Evolutionary conservation across 148 eudicot species (phyloP).

Genomic region (Beta vulgaris): DNA sequence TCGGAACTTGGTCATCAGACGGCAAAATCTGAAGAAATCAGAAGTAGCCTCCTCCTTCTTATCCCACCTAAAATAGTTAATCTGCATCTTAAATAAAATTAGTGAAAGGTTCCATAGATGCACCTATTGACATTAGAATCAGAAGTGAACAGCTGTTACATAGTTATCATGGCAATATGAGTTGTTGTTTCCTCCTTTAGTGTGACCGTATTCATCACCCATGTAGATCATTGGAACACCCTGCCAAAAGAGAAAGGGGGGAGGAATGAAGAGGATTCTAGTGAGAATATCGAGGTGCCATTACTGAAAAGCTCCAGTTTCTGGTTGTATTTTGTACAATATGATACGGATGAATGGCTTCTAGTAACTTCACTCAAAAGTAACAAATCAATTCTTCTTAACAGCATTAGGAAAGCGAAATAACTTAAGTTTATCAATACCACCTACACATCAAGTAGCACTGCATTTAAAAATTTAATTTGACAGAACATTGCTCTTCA

Average conservation of each 20-base stretch:
- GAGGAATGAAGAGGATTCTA: background rate
- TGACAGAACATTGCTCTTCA: background rate
- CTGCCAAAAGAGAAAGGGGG: constrained; percentile 31
- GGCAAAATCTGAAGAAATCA: constrained; percentile 86
- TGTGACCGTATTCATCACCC: constrained; percentile 99
- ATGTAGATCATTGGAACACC: constrained; percentile 97
- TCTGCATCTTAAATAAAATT: constrained; percentile 47
- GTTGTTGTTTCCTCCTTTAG: constrained; percentile 98
- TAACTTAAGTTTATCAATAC: background rate
- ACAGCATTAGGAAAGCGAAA: background rate
- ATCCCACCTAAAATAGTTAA: constrained; percentile 95
- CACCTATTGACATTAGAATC: background rate
- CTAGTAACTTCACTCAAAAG: background rate
- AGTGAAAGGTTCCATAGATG: constrained; percentile 19
- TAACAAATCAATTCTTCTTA: background rate
- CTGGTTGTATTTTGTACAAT: background rate
- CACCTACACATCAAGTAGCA: background rate
- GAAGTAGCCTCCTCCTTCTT: constrained; percentile 69
- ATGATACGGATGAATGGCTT: background rate
- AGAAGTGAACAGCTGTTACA: constrained; percentile 36
- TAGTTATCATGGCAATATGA: constrained; percentile 96
- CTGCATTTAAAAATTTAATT: background rate
- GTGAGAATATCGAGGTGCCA: constrained; percentile 5
- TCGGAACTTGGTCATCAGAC: constrained; percentile 76
- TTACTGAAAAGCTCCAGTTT: background rate